Evolutionary conservation across 2,329 filamentous ascomycete species (phyloP).

Genomic region (Tympanopsis confertula): DNA sequence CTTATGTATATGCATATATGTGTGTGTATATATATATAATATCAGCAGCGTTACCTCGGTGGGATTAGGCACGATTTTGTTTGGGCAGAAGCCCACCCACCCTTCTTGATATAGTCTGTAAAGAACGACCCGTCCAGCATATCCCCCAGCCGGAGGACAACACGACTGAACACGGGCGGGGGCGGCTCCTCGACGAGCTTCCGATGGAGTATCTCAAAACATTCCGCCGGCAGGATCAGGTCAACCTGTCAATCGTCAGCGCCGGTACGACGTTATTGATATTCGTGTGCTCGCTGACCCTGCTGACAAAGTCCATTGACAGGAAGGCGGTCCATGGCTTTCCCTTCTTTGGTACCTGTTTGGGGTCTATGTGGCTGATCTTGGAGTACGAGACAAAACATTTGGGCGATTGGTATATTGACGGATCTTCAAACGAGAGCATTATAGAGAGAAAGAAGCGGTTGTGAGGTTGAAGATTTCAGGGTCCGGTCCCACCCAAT

Average conservation of each 20-base stretch:
- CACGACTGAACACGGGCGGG: slow-evolving; percentile 15
- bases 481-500: no score
- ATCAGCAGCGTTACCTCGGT: neutral
- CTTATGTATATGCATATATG: slow-evolving; percentile 1
- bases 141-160: slow-evolving; percentile 44
- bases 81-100: slow-evolving; percentile 4
- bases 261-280: neutral
- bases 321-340: slow-evolving; percentile 65
- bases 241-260: slow-evolving; percentile 36
- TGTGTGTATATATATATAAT: neutral
- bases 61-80: no score
- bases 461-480: slow-evolving; percentile 32
- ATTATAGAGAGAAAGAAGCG: no score
- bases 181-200: slow-evolving; percentile 29
- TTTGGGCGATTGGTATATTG: slow-evolving; percentile 47
- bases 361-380: slow-evolving; percentile 59
- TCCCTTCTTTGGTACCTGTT: slow-evolving; percentile 59
- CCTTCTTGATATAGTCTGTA: slow-evolving; percentile 66
- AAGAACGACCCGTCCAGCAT: slow-evolving; percentile 69
- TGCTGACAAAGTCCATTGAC: slow-evolving; percentile 56
- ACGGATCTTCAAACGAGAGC: slow-evolving; percentile 30
- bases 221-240: slow-evolving; percentile 58
- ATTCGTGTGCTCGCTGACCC: slow-evolving; percentile 25
- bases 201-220: slow-evolving; percentile 39
- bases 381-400: slow-evolving; percentile 63